Evolutionary conservation across 2,329 filamentous ascomycete genomes (phyloP).

Genomic region (Scopulariopsis brevicaulis): DNA sequence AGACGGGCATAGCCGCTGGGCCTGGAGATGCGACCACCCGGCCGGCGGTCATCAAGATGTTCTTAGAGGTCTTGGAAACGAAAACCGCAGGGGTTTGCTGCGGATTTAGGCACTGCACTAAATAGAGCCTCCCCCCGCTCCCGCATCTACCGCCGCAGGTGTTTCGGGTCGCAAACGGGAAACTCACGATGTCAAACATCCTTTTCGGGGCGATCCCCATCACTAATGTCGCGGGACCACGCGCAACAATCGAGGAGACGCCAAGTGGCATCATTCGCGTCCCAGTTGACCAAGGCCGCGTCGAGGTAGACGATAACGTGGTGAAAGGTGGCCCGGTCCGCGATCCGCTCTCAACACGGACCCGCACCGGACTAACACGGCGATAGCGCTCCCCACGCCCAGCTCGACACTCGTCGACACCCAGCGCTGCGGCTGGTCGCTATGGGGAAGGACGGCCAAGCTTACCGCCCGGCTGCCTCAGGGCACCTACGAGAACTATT

Average conservation of each 20-base stretch:
- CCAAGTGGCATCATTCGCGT: not conserved
- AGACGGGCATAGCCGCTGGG: not conserved
- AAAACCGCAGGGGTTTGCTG: too few species aligned
- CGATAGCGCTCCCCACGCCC: not conserved
- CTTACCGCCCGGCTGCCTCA: not conserved
- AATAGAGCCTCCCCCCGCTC: not conserved
- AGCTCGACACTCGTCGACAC: not conserved
- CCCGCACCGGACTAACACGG: too few species aligned
- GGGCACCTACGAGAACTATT: not conserved
- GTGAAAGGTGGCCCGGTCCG: not conserved
- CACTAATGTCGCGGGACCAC: not conserved
- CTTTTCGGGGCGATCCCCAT: not conserved
- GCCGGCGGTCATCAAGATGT: not conserved
- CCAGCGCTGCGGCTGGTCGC: not conserved
- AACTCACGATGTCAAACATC: not conserved
- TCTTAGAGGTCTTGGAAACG: not conserved
- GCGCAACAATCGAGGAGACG: not conserved
- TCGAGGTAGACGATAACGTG: not conserved
- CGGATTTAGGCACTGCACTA: not conserved
- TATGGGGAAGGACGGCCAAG: not conserved
- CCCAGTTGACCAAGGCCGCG: not conserved
- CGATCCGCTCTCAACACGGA: not conserved
- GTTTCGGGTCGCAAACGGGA: not conserved
- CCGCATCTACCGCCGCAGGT: not conserved
- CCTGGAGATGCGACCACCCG: too few species aligned